Conservation (phyloP, 306 rosid genomes). For the Trifolium subterraneum region DNA sequence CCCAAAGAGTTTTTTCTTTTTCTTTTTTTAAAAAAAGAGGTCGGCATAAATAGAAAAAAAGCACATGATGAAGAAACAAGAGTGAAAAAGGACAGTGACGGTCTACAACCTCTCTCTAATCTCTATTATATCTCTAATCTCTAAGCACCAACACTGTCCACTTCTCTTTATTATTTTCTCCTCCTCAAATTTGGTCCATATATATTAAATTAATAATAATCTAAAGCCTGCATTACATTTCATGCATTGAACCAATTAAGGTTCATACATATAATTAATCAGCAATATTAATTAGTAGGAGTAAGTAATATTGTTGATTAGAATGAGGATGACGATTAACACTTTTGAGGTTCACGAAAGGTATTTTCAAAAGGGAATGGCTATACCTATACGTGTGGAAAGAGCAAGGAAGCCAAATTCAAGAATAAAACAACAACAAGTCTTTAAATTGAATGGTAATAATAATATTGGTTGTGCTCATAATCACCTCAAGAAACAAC, state of each 20-base stretch:
- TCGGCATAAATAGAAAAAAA: not conserved
- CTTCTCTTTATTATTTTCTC: not conserved
- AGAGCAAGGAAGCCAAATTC: slow-evolving; percentile 43
- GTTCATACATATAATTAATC: not conserved
- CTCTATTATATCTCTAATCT: slow-evolving; percentile 40
- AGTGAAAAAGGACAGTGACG: not conserved
- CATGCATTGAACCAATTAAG: not conserved
- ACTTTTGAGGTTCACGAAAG: slow-evolving; percentile 36
- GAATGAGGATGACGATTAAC: slow-evolving; percentile 25
- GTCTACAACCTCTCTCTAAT: not conserved
- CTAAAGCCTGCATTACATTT: not conserved
- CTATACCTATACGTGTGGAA: slow-evolving; percentile 21
- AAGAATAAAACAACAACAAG: not conserved
- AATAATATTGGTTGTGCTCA: not conserved
- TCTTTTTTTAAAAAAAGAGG: not conserved
- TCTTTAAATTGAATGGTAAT: slow-evolving; percentile 22
- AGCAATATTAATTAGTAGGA: not conserved
- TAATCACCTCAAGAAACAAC: slow-evolving; percentile 10
- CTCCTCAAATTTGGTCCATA: not conserved
- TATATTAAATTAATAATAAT: not conserved
- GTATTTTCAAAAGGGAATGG: slow-evolving; percentile 25
- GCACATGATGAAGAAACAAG: not conserved
- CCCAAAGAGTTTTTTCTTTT: not conserved
- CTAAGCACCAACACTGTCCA: slow-evolving; percentile 2
- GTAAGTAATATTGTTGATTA: not conserved